Conservation (phyloP, 805 yeast species). For the Candida xiaguanensis region DNA sequence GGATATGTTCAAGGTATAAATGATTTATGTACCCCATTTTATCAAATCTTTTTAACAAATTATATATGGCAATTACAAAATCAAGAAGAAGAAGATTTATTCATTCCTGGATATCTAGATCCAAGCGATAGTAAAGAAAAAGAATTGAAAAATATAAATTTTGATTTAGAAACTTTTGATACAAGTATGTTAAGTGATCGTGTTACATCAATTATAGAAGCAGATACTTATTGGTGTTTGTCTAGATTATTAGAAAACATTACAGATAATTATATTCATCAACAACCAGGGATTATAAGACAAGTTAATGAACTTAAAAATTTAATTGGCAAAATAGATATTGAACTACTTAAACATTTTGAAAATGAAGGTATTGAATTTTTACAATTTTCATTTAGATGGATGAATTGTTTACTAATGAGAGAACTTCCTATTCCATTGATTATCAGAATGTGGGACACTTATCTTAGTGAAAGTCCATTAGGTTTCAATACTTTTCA, state of each 20-base stretch:
- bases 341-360: constrained; percentile 68
- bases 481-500: constrained; percentile 88
- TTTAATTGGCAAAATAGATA: constrained; percentile 76
- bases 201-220: constrained; percentile 71
- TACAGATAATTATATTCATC: constrained; percentile 95
- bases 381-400: constrained; percentile 90
- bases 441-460: constrained; percentile 96
- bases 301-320: constrained; percentile 82
- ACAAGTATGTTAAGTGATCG: constrained; percentile 57
- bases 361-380: constrained; percentile 84
- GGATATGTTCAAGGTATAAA: constrained; percentile 98
- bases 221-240: constrained; percentile 96
- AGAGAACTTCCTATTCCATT: constrained; percentile 78
- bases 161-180: constrained; percentile 53
- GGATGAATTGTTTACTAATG: constrained; percentile 99
- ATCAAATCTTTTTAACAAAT: constrained; percentile 73
- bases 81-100: constrained; percentile 21
- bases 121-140: constrained; percentile 22
- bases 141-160: constrained; percentile 19
- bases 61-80: constrained; percentile 48
- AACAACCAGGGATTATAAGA: constrained; percentile 94
- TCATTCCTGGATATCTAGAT: constrained; percentile 32
- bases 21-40: constrained; percentile 90
- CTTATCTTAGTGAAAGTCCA: constrained; percentile 73
- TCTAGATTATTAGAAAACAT: constrained; percentile 89